Base-by-base conservation (phyloP, 1,139 yeast genomes). In the Saccharomycopsis crataegensis region DNA sequence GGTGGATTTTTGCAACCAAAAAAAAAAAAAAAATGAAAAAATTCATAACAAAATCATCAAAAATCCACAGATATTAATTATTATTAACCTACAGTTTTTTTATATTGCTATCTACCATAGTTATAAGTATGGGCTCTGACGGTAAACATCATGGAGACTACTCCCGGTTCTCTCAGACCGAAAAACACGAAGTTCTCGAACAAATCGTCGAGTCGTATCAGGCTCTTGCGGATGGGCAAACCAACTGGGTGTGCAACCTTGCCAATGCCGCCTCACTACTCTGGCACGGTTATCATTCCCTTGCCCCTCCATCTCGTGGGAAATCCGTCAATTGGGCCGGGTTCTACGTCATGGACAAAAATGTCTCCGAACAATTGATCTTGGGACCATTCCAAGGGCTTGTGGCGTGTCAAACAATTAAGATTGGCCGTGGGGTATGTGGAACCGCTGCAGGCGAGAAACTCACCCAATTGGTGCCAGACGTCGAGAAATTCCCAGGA, bases 351-450 rank as follows among this genome's bases (percentile, higher is more conserved):
- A 6, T 60, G 12, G 65, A 65, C 53, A 52, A 59, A 17, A 56
- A 57, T 11, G 65, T 62, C 7, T 62, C 61, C 8, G 64, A 65
- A n/a, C 80, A 77, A 62, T 72, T 93, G 53, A 76, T 88, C 37
- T 73, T 93, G 48, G 99, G 95, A 0, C 99, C 99, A 8, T 93
- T 93, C 67, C 96, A 89, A 67, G 99, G 99, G 1, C 89, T 89
- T 67, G 98, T 93, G 2, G 98, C 98, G 0, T 93, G 99, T 64
- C 98, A 93, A 67, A 68, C 71, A 17, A 93, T 93, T 56, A 65
- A 72, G 55, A 71, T 86, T 55, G 97, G 96, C 5, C 76, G 71
- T 56, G 99, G 99, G 8, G 98, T 93, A 0, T 93, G 98, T 70
- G 98, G 99, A 6, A 72, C 79, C 1, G 96, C 96, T 1, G 96